Percentiles rank a stretch among this genome's conserved stretches.
These are phyloP conservation scores for Conoideocrella luteorostrata DNA, from an alignment of 2,329 filamentous ascomycete species.

Conservation along the genomic window DNA sequence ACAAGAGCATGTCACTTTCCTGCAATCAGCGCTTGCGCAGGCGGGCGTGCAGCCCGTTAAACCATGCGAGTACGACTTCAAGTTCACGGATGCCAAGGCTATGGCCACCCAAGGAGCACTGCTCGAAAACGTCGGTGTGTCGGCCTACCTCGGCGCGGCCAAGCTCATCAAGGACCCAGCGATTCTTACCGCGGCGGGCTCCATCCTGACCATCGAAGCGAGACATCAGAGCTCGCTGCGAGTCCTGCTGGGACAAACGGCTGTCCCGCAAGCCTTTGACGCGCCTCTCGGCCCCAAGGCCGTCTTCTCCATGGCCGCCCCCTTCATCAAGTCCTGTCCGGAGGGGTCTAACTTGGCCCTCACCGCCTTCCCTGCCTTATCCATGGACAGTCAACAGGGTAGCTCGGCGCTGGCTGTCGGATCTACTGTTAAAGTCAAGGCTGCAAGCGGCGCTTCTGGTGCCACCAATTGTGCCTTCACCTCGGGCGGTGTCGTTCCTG, in stretches of 20 bases:
- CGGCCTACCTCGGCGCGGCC: slow-evolving; percentile 67
- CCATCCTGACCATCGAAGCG: slow-evolving; percentile 67
- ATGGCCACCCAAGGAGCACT: slow-evolving; percentile 66
- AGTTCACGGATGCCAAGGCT: slow-evolving; percentile 54
- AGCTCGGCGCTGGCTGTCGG: slow-evolving; percentile 30
- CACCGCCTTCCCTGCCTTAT: slow-evolving; percentile 54
- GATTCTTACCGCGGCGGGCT: slow-evolving; percentile 60
- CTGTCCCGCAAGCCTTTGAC: slow-evolving; percentile 64
- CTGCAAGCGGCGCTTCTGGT: slow-evolving; percentile 32
- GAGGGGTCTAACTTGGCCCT: slow-evolving; percentile 56
- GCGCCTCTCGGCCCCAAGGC: slow-evolving; percentile 60
- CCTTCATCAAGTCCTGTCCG: slow-evolving; percentile 67
- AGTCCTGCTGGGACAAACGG: slow-evolving; percentile 46
- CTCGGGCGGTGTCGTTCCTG: slow-evolving; percentile 48
- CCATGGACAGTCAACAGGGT: slow-evolving; percentile 40
- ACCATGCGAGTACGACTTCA: slow-evolving; percentile 67
- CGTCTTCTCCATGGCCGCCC: slow-evolving; percentile 67
- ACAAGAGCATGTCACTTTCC: slow-evolving; percentile 34
- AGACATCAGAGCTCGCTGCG: slow-evolving; percentile 70
- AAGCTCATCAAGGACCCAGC: slow-evolving; percentile 53
- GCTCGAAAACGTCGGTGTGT: slow-evolving; percentile 67
- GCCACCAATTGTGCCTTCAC: slow-evolving; percentile 63
- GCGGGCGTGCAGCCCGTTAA: slow-evolving; percentile 59
- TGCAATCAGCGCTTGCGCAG: slow-evolving; percentile 52
- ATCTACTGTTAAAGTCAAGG: slow-evolving; percentile 34